Conservation (phyloP, 2,329 filamentous ascomycete species). For the Sporothrix protearum region DNA sequence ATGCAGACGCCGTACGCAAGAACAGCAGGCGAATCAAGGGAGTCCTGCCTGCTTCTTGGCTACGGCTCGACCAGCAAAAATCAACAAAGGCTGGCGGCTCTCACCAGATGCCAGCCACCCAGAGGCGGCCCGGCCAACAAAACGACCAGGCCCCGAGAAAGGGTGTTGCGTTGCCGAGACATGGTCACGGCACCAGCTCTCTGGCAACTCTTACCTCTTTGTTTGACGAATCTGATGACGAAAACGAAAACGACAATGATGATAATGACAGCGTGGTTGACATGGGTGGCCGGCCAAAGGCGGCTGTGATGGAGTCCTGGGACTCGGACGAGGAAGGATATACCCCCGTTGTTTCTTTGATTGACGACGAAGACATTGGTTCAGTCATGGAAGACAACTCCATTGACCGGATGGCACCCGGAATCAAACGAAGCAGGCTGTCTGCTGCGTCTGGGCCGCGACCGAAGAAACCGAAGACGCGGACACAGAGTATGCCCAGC, state of each 20-base stretch:
- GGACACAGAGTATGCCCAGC: constrained; percentile 34
- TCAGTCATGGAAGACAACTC: constrained; percentile 50
- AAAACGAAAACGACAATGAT: constrained; percentile 24
- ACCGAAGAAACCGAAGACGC: constrained; percentile 35
- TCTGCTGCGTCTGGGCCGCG: constrained; percentile 32
- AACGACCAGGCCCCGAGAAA: constrained; percentile 41
- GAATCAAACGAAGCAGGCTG: constrained; percentile 41
- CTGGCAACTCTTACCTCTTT: constrained; percentile 37
- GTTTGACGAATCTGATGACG: constrained; percentile 43
- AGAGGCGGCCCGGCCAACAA: constrained; percentile 35
- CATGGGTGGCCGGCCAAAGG: background rate
- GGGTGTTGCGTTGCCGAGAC: constrained; percentile 50
- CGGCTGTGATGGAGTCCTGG: background rate
- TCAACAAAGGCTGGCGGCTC: constrained; percentile 29
- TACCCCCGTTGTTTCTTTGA: constrained; percentile 29
- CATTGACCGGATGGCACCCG: constrained; percentile 50
- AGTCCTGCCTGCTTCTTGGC: constrained; percentile 65
- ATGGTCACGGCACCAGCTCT: constrained; percentile 31
- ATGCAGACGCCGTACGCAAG: constrained; percentile 41
- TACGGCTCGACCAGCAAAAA: constrained; percentile 54
- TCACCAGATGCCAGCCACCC: constrained; percentile 27
- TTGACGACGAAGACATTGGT: constrained; percentile 49
- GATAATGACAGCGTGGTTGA: constrained; percentile 32
- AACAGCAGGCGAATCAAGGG: constrained; percentile 52
- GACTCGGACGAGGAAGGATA: constrained; percentile 20